A percentile compares a stretch with the other conserved stretches of the same genome.
These are phyloP conservation scores for Ilex aquifolium DNA, from an alignment of 257 asterid genomes.

Conservation along the genomic window DNA sequence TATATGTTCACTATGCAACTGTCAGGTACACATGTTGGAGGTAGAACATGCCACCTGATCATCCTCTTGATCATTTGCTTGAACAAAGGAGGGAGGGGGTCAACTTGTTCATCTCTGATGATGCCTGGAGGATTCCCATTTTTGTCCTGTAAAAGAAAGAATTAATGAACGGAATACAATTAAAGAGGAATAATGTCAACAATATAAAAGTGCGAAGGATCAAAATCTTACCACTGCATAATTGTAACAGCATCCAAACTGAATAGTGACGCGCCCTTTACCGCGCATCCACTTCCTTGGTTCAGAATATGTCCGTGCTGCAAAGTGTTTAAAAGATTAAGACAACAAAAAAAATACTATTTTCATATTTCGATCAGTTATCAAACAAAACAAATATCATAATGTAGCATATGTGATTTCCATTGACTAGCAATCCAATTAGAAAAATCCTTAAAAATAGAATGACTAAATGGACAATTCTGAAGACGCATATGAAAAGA, in stretches of 20 bases:
- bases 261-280: slow-evolving; percentile 78
- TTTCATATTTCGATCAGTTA: background rate
- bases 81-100: slow-evolving; percentile 66
- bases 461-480: background rate
- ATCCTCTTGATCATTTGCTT: slow-evolving; percentile 73
- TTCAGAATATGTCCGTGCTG: slow-evolving; percentile 72
- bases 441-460: background rate
- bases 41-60: slow-evolving; percentile 67
- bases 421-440: background rate
- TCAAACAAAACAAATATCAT: background rate
- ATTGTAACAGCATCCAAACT: slow-evolving; percentile 89
- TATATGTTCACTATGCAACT: slow-evolving; percentile 90
- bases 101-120: slow-evolving; percentile 53
- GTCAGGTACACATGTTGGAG: slow-evolving; percentile 69
- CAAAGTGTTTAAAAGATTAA: slow-evolving; percentile 5
- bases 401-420: background rate
- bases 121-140: slow-evolving; percentile 86
- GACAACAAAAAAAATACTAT: background rate
- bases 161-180: background rate
- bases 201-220: background rate
- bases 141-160: slow-evolving; percentile 45
- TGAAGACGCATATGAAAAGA: background rate
- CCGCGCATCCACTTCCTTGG: slow-evolving; percentile 94
- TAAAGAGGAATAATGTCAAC: background rate
- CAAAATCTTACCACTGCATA: slow-evolving; percentile 49